These are phyloP conservation scores for Spathaspora hagerdaliae DNA, from an alignment of 805 yeast species.

Conservation along the genomic window DNA sequence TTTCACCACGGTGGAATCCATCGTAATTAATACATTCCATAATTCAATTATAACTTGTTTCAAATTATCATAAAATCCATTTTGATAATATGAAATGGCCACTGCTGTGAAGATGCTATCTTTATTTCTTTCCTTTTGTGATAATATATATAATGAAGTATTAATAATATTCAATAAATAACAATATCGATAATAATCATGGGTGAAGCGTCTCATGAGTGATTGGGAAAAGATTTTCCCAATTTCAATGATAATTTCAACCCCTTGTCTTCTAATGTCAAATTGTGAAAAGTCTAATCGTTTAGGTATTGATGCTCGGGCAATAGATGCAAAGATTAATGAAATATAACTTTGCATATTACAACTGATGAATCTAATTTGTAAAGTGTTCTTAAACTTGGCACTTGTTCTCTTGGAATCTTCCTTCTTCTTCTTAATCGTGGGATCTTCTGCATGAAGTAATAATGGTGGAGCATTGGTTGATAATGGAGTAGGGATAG, in stretches of 20 bases:
- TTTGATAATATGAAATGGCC: constrained; percentile 47
- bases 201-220: constrained; percentile 16
- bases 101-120: constrained; percentile 34
- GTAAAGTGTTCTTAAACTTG: constrained; percentile 59
- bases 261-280: constrained; percentile 35
- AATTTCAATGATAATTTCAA: constrained; percentile 34
- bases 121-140: constrained; percentile 19
- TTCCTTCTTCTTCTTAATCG: constrained; percentile 13
- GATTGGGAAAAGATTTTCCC: constrained; percentile 22
- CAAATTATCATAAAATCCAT: constrained; percentile 41
- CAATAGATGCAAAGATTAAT: constrained; percentile 38
- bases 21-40: constrained; percentile 16
- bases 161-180: constrained; percentile 23
- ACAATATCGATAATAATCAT: constrained; percentile 26
- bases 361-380: constrained; percentile 48
- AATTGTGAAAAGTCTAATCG: constrained; percentile 40
- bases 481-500: constrained; percentile 15
- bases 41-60: constrained; percentile 17
- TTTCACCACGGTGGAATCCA: constrained; percentile 11
- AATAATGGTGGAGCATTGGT: constrained; percentile 37
- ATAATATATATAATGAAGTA: constrained; percentile 35
- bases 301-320: constrained; percentile 44
- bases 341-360: constrained; percentile 45
- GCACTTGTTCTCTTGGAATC: constrained; percentile 38
- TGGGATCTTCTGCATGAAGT: constrained; percentile 42